A percentile compares a stretch with the other conserved stretches of the same genome.
Evolutionary conservation across 2,329 filamentous ascomycete genomes (phyloP).

Genomic region (Pezicula carpinea): DNA sequence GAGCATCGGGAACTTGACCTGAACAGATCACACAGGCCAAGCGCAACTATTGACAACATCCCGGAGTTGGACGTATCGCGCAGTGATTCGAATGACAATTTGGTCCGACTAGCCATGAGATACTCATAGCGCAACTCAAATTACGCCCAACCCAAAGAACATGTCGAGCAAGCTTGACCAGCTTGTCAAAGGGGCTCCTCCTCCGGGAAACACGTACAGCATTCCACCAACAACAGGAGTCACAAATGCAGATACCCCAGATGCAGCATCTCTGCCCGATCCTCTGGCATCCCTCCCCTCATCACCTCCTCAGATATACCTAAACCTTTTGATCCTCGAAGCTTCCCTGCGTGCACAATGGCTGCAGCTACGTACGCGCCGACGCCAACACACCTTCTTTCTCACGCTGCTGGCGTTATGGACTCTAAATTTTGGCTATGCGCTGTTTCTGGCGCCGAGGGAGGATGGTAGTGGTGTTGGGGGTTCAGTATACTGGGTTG

Average conservation of each 20-base stretch:
- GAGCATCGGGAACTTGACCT: no score
- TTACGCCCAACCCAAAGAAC: background rate
- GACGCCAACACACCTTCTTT: conserved; percentile 91
- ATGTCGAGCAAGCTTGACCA: conserved; percentile 56
- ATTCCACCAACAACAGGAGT: conserved; percentile 34
- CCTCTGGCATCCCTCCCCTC: conserved; percentile 30
- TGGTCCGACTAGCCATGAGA: conserved; percentile 10
- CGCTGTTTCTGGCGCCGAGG: conserved; percentile 89
- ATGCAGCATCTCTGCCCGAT: conserved; percentile 27
- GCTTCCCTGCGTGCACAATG: conserved; percentile 90
- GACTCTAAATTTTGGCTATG: conserved; percentile 82
- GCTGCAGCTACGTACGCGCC: conserved; percentile 79
- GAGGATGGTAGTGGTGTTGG: conserved; percentile 90
- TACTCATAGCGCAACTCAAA: conserved; percentile 8
- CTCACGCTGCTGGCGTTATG: conserved; percentile 73
- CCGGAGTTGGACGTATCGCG: background rate
- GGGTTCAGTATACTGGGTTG: conserved; percentile 92
- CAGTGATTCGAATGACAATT: conserved; percentile 1
- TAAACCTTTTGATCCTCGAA: conserved; percentile 96
- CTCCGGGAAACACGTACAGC: conserved; percentile 44
- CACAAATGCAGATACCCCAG: conserved; percentile 26
- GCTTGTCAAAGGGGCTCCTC: conserved; percentile 84
- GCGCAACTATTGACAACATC: background rate
- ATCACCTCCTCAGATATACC: conserved; percentile 63
- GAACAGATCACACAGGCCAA: no score